These are phyloP conservation scores for Aspergillus egyptiacus DNA, from an alignment of 495 filamentous ascomycete species.

Conservation along the genomic window DNA sequence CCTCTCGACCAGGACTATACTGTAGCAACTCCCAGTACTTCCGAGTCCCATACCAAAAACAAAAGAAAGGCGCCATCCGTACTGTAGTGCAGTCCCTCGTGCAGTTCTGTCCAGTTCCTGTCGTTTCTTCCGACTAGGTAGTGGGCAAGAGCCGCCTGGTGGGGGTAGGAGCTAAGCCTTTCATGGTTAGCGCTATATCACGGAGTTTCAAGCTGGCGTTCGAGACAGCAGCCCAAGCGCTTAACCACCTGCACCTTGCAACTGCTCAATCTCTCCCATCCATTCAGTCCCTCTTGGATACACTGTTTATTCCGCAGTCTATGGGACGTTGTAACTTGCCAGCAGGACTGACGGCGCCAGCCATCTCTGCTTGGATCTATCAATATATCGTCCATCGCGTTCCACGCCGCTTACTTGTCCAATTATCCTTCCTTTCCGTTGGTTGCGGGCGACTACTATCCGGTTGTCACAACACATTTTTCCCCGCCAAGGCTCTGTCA, in stretches of 20 bases:
- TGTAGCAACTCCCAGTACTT: too few species aligned
- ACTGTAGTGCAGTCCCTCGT: too few species aligned
- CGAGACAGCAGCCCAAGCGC: constrained; percentile 8
- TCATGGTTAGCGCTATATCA: constrained; percentile 23
- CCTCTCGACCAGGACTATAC: too few species aligned
- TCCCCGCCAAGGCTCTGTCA: background rate
- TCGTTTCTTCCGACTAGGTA: background rate
- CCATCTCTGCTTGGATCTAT: background rate
- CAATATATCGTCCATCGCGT: constrained; percentile 8
- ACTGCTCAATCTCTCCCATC: constrained; percentile 7
- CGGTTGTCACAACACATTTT: background rate
- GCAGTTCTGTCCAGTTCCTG: background rate
- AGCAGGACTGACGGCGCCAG: background rate
- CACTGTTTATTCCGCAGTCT: background rate
- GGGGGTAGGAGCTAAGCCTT: constrained; percentile 30
- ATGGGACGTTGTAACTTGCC: background rate
- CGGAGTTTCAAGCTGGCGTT: too few species aligned
- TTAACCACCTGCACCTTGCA: constrained; percentile 10
- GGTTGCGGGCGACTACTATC: background rate
- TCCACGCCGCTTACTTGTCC: background rate
- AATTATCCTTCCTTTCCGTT: background rate
- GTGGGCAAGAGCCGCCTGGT: constrained; percentile 34
- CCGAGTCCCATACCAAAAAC: constrained; percentile 2
- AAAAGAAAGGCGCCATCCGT: too few species aligned
- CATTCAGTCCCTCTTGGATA: constrained; percentile 3